Conservation (phyloP, 148 eudicot genomes). For the Chenopodium formosanum region DNA sequence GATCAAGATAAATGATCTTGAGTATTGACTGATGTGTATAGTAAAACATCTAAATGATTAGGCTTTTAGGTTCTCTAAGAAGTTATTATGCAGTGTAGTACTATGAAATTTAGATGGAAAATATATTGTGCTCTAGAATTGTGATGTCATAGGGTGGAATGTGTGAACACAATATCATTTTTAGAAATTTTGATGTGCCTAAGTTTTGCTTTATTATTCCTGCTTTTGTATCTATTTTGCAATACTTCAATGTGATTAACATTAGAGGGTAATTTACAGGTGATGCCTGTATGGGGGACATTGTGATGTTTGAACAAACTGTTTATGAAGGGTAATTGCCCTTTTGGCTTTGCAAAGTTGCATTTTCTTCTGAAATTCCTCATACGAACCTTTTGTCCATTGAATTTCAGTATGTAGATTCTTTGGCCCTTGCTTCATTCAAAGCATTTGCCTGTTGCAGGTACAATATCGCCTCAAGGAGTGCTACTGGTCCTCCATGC, state of each 20-base stretch:
- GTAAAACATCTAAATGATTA: too few relatives aligned
- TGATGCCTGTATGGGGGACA: slow-evolving; percentile 84
- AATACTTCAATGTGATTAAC: slow-evolving; percentile 6
- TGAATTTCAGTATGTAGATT: neutral
- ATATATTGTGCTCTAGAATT: too few relatives aligned
- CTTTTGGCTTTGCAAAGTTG: neutral
- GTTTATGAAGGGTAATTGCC: slow-evolving; percentile 67
- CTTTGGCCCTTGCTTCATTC: neutral
- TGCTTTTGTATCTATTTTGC: neutral
- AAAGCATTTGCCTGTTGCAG: slow-evolving; percentile 32
- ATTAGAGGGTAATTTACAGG: slow-evolving; percentile 42
- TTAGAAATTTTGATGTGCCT: neutral
- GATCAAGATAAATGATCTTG: too few relatives aligned
- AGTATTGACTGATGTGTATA: too few relatives aligned
- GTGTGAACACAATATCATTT: too few relatives aligned
- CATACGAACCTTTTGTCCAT: neutral
- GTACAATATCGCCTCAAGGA: slow-evolving; percentile 68
- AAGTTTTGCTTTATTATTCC: neutral
- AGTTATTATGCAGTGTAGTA: too few relatives aligned
- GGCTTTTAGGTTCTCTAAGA: too few relatives aligned
- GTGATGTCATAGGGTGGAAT: too few relatives aligned
- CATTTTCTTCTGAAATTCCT: neutral
- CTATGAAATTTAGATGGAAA: too few relatives aligned
- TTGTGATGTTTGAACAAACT: slow-evolving; percentile 80
- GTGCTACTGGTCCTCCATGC: slow-evolving; percentile 76